These are phyloP conservation scores for Corylus heterophylla DNA, from an alignment of 306 rosid genomes.

Conservation along the genomic window DNA sequence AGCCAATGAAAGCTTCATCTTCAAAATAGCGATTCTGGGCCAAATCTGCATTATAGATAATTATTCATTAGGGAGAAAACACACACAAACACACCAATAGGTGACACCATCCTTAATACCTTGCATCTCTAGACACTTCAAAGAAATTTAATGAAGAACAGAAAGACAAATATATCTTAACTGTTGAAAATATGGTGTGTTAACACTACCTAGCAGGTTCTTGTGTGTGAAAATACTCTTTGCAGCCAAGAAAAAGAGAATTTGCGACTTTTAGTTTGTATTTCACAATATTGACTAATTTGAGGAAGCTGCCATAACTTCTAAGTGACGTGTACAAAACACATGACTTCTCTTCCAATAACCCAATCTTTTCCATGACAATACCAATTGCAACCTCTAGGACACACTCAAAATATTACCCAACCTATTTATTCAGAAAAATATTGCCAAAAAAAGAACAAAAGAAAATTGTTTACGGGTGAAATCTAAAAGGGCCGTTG, in stretches of 20 bases:
- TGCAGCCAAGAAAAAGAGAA: background rate
- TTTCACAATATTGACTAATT: background rate
- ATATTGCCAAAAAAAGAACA: background rate
- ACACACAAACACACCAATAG: background rate
- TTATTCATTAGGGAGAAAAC: conserved; percentile 11
- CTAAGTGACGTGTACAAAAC: background rate
- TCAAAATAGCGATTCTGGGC: conserved; percentile 95
- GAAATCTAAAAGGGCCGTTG: background rate
- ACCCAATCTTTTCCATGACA: background rate
- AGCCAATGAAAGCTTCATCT: conserved; percentile 95
- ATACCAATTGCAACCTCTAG: background rate
- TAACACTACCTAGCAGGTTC: background rate
- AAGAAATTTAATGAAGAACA: background rate
- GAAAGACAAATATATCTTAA: background rate
- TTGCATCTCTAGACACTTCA: background rate
- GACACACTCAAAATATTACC: background rate
- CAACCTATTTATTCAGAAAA: background rate
- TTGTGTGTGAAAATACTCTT: background rate
- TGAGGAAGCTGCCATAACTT: background rate
- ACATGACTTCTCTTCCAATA: background rate
- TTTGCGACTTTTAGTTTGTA: background rate
- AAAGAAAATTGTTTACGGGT: background rate
- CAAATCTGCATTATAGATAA: conserved; percentile 56
- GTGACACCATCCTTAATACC: background rate
- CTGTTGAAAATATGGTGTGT: background rate